Conservation (phyloP, 257 asterid species). For the Capsicum chinense region DNA sequence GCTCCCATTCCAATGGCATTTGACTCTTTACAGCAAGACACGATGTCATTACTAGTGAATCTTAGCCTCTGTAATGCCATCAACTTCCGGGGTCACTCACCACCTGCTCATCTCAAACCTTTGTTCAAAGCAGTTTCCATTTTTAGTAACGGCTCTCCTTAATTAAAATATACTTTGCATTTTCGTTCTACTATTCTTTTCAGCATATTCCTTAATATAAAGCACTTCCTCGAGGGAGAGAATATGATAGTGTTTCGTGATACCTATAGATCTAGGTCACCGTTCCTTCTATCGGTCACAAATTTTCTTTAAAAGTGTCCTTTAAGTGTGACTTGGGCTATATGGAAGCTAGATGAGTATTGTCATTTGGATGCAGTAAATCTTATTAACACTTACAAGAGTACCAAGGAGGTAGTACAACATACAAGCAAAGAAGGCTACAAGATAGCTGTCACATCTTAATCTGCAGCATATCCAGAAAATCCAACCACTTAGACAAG, state of each 20-base stretch:
- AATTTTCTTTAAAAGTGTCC: background rate
- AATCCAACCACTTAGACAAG: background rate
- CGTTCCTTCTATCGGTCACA: background rate
- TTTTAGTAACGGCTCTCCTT: background rate
- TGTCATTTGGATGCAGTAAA: background rate
- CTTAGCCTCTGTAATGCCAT: constrained; percentile 85
- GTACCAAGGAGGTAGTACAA: background rate
- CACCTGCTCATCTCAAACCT: constrained; percentile 47
- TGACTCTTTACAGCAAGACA: constrained; percentile 64
- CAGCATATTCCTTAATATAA: no score
- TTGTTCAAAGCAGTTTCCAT: constrained; percentile 57
- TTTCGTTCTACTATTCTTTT: no score
- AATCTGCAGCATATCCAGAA: background rate
- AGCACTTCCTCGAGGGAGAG: background rate
- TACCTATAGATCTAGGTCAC: constrained; percentile 4
- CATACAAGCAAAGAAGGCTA: background rate
- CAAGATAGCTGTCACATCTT: background rate
- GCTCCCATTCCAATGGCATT: constrained; percentile 80
- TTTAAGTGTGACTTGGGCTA: background rate
- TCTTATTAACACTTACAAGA: background rate
- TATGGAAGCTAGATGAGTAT: background rate
- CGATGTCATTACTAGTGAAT: constrained; percentile 60
- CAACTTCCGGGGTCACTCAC: constrained; percentile 78
- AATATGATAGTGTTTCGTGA: background rate
- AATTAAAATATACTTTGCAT: no score